Conservation (phyloP, 495 filamentous ascomycete genomes). For the Hyphodiscus hymeniophilus region DNA sequence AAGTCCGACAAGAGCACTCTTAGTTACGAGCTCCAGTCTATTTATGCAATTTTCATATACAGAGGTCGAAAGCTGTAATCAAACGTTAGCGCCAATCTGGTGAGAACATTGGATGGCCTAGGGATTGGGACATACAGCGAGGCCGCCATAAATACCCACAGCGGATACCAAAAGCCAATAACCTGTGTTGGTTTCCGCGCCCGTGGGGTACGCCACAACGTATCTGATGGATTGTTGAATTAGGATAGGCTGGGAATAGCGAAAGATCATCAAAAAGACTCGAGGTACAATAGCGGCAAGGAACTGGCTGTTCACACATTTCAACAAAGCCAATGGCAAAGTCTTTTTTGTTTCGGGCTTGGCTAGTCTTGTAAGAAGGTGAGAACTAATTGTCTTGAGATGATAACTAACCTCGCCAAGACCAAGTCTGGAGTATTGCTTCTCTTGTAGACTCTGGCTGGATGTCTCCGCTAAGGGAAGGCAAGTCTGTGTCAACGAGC, state of each 20-base stretch:
- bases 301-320: constrained; percentile 3
- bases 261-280: constrained; percentile 44
- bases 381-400: not conserved
- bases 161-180: constrained; percentile 26
- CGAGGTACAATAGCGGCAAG: constrained; percentile 32
- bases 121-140: not conserved
- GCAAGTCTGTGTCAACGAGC: constrained; percentile 34
- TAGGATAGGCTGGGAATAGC: constrained; percentile 60
- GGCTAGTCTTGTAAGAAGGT: not conserved
- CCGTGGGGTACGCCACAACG: constrained; percentile 24
- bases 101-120: no score
- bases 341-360: not conserved
- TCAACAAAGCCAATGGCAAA: not conserved
- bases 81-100: not conserved
- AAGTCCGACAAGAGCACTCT: constrained; percentile 19
- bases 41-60: constrained; percentile 18
- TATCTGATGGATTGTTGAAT: constrained; percentile 22
- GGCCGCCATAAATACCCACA: constrained; percentile 24
- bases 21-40: constrained; percentile 20
- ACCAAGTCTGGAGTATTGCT: constrained; percentile 19
- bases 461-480: constrained; percentile 19
- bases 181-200: constrained; percentile 24
- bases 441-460: constrained; percentile 25
- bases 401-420: constrained; percentile 15
- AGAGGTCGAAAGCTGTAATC: constrained; percentile 4